Evolutionary conservation across 345 rosid species (phyloP).

Genomic region (Eucalyptus curtisii): DNA sequence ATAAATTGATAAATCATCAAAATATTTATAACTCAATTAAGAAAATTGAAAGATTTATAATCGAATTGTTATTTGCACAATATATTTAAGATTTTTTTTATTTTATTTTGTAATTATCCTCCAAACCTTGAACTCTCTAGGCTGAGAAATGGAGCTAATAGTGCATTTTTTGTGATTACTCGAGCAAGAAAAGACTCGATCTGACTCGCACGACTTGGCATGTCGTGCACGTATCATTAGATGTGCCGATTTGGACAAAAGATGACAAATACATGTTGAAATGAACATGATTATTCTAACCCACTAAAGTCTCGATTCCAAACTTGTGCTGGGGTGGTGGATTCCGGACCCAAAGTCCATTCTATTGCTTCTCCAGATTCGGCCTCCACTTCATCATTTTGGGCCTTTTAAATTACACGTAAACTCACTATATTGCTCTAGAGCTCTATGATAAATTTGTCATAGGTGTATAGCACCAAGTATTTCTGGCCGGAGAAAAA

Average conservation of each 20-base stretch:
- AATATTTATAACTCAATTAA: too few relatives aligned
- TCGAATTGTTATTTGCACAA: too few relatives aligned
- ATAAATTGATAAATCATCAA: too few relatives aligned
- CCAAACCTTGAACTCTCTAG: neutral
- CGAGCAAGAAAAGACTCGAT: neutral
- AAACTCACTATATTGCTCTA: neutral
- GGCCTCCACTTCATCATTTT: neutral
- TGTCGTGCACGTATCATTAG: neutral
- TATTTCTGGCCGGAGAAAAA: neutral
- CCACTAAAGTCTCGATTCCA: neutral
- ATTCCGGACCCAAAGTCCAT: neutral
- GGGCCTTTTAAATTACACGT: neutral
- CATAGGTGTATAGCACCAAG: neutral
- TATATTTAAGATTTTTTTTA: too few relatives aligned
- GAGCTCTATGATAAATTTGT: neutral
- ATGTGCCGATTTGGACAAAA: neutral
- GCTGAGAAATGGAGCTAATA: neutral
- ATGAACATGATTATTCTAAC: neutral
- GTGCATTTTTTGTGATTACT: neutral
- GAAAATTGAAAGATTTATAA: too few relatives aligned
- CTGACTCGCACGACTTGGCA: neutral
- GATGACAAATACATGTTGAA: neutral
- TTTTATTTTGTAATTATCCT: neutral
- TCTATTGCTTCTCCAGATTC: neutral
- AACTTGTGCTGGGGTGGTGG: neutral